Percentiles rank a stretch among this genome's conserved stretches.
These are phyloP conservation scores for Tetraselmis chui DNA, from an alignment of 139 green algal genomes.

Conservation along the genomic window DNA sequence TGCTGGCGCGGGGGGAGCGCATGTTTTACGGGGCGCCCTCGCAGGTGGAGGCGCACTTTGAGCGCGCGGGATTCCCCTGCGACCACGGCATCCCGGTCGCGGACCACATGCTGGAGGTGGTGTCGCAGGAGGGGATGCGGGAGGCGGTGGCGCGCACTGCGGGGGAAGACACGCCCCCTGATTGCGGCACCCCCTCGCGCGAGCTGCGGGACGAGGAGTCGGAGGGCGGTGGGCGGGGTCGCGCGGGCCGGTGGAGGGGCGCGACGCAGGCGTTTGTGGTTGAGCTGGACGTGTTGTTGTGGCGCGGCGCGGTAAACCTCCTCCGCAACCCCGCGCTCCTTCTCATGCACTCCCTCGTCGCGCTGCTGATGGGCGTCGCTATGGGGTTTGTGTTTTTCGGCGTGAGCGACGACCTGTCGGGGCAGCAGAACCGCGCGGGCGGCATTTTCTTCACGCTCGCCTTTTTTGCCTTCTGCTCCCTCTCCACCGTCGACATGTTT, in stretches of 20 bases:
- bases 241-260: not conserved
- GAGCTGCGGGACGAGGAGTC: not conserved
- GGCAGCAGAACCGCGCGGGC: constrained; percentile 61
- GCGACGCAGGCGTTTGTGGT: constrained; percentile 13
- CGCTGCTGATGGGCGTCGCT: constrained; percentile 49
- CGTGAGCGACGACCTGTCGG: constrained; percentile 16
- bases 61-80: constrained; percentile 26
- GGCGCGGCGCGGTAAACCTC: constrained; percentile 54
- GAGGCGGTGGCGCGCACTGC: constrained; percentile 1
- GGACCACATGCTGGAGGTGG: constrained; percentile 43
- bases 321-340: constrained; percentile 58
- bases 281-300: constrained; percentile 59
- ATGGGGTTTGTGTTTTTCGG: constrained; percentile 55
- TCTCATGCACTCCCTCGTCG: constrained; percentile 46
- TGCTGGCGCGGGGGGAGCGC: constrained; percentile 50
- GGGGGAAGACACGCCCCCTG: not conserved
- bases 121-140: constrained; percentile 25
- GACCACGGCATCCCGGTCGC: constrained; percentile 21
- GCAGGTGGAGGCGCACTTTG: constrained; percentile 20
- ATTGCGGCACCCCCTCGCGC: not conserved
- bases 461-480: constrained; percentile 67
- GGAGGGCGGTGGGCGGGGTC: not conserved
- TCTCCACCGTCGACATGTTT: constrained; percentile 64
- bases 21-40: constrained; percentile 41
- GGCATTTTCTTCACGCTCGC: constrained; percentile 71